Conservation (phyloP, 73 alveolate species). For the Uronychia setigera region DNA sequence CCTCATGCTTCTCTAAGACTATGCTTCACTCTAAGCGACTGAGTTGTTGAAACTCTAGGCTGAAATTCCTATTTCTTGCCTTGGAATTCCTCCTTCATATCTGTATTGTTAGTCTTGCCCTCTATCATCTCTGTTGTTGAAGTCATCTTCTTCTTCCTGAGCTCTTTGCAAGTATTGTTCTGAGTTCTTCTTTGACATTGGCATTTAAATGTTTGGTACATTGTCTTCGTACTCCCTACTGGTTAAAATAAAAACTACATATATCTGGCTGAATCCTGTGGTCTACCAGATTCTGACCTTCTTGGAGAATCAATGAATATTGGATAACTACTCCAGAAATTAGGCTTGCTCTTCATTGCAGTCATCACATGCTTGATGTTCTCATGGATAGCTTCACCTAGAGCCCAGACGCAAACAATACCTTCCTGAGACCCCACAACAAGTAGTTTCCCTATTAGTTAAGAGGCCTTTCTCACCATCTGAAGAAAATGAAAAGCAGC, state of each 20-base stretch:
- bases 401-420: conserved; percentile 60
- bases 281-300: neutral
- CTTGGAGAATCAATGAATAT: conserved; percentile 23
- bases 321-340: conserved; percentile 70
- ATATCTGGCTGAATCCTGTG: neutral
- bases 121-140: too few relatives aligned
- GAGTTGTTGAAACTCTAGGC: neutral
- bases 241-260: neutral
- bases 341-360: conserved; percentile 36
- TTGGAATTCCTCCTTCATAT: neutral
- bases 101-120: too few relatives aligned
- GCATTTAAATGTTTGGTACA: neutral
- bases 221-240: neutral
- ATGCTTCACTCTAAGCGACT: neutral
- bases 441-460: conserved; percentile 12
- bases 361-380: conserved; percentile 36
- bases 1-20: neutral
- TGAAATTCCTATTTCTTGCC: neutral
- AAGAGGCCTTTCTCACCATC: conserved; percentile 29
- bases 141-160: neutral
- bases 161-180: neutral
- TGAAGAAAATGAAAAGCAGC: conserved; percentile 47
- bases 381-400: conserved; percentile 41
- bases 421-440: conserved; percentile 59
- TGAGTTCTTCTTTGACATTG: neutral